Evolutionary conservation across 1,139 yeast genomes (phyloP).

Genomic region (Saccharomycopsis crataegensis): DNA sequence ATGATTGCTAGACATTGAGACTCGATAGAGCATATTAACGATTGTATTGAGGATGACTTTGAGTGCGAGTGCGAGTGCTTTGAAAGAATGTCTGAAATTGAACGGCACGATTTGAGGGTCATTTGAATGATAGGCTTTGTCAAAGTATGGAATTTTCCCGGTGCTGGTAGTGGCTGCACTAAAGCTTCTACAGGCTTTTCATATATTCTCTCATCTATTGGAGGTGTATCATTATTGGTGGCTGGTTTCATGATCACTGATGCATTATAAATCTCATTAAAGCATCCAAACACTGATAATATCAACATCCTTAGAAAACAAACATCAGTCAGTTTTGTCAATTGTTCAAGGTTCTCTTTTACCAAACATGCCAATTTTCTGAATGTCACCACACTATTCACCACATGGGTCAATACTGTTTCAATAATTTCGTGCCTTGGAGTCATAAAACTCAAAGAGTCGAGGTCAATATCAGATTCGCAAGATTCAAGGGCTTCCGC

Average conservation of each 20-base stretch:
- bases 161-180: no score
- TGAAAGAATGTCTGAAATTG: no score
- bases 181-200: no score
- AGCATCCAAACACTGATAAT: constrained; percentile 39
- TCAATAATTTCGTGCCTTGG: not conserved
- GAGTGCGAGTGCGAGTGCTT: no score
- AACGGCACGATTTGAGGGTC: no score
- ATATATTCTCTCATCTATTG: no score
- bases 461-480: not conserved
- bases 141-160: no score
- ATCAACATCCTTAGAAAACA: constrained; percentile 43
- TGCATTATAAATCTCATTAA: constrained; percentile 40
- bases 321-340: constrained; percentile 38
- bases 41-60: no score
- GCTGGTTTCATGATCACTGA: constrained; percentile 28
- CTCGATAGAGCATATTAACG: no score
- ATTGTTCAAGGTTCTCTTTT: constrained; percentile 30
- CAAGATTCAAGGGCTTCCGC: constrained; percentile 11
- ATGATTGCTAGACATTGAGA: no score
- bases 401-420: not conserved
- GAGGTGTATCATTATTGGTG: no score
- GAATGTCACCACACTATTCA: constrained; percentile 4
- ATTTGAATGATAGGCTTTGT: no score
- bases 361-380: constrained; percentile 1
- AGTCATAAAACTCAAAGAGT: not conserved